Base-by-base conservation (phyloP, 1,284 basidiomycete genomes). In the Moniliophthora roreri region DNA sequence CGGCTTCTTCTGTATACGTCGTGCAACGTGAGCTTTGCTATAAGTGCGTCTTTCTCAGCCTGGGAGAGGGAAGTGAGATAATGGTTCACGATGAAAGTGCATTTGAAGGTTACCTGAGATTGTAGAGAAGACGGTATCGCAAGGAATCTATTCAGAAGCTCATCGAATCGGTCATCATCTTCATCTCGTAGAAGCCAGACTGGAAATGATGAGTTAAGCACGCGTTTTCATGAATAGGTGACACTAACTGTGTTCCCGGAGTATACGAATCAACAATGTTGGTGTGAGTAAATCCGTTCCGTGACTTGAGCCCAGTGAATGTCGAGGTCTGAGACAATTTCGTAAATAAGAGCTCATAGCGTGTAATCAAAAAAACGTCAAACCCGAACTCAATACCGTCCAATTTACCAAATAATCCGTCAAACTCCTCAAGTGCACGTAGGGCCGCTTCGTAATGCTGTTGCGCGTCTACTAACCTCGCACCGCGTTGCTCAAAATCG, bases 1-100 rank as follows among this genome's bases (percentile, higher is more conserved):
- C 83, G 83, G 74, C 94, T 93, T 21, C 83, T 84, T 46, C 80
- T 79, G 62, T 92, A 87, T 0, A 89, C 89, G 24, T 85, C 80
- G 53, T 91, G 82, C 35, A 95, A 70, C 0, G 84, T 84, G 13
- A 95, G 71, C 56, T 82, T 87, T 0, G 87, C 93, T 0, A 94
- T 70, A 3, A 83, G 76, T 58, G 83, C 80, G 60, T 89, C 84
- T 63, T 91, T 87, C 5, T 86, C 82, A 87, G 92, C 55, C 11
- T 44, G 51, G 26, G n/a, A 16, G 21, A 4, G 26, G 41, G 50
- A 20, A 48, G 39, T 11, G 11, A 28, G 28, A 34, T 16, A 36
- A 34, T 23, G 48, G 16, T 32, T 16, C 16, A 38, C 1, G 35
- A 34, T 23, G 51, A 28, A 47, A 37, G 24, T 21, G 11, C n/a